Evolutionary conservation across 805 yeast genomes (phyloP), one percentile per base, ranked within the genome.

Genomic region (Ogataea trehalophila): DNA sequence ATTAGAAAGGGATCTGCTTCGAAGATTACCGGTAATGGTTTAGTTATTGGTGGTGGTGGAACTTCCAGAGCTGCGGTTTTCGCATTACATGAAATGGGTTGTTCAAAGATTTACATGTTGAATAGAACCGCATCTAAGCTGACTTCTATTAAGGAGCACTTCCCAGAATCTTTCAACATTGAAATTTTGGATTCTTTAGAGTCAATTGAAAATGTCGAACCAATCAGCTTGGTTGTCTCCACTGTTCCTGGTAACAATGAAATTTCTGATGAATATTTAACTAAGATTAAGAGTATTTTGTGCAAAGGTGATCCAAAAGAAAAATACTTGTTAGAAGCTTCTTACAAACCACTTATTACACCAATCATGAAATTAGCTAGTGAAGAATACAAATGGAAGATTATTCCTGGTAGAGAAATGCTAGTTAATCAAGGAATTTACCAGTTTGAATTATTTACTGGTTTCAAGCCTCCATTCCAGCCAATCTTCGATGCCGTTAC

Each of bases 1-100:
- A 62, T 69, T 17, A 67, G 75, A 50, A 73, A 75, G 48, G 95
- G 95, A 37, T 82, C 81, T 38, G 79, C 83, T 37, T 67, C 68
- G 37, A 58, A 60, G 31, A 47, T 55, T 15, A 56, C 52, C 4
- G 70, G 74, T 13, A 69, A 76, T 48, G 97, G 97, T 33, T 69
- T 91, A 49, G 85, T 94, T 40, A 73, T 94, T 54, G 99, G 99
- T 44, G 97, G 96, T 18, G 99, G 99, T 38, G 99, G 99, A 39
- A 91, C 99, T 23, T 83, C 97, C 1, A 78, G 97, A 60, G 97
- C 99, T 38, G 98, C 97, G 0, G 80, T 87, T 15, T 90, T 79
- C 65, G 97, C 99, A 1, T 74, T 94, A 54, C 78, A 81, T 61
- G 61, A 79, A 51, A 69, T 92, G 72, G 97, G 97, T 2, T 88